Percentiles rank a stretch among this genome's conserved stretches.
These are phyloP conservation scores for Nakazawaea anatomiae DNA, from an alignment of 805 yeast genomes.

Conservation along the genomic window DNA sequence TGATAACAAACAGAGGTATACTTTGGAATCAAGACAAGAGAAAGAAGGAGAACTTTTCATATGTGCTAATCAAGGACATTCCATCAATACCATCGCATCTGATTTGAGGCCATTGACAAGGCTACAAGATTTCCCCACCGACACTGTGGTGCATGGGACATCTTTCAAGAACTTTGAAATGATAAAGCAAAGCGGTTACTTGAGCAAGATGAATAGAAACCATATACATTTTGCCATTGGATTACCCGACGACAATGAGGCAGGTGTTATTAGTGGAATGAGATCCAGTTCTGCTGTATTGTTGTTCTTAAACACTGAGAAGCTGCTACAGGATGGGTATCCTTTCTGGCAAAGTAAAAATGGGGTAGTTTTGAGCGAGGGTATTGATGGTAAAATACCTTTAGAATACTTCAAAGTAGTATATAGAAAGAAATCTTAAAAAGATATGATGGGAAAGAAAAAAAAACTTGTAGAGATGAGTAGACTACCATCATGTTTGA, in stretches of 20 bases:
- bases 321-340: conserved; percentile 34
- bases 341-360: conserved; percentile 63
- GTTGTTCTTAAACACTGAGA: conserved; percentile 55
- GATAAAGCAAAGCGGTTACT: conserved; percentile 49
- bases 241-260: conserved; percentile 29
- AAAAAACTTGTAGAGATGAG: conserved; percentile 7
- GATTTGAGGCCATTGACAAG: conserved; percentile 32
- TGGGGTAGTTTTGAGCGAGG: conserved; percentile 66
- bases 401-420: conserved; percentile 31
- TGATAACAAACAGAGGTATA: conserved; percentile 71
- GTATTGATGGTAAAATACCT: conserved; percentile 50
- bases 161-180: conserved; percentile 35
- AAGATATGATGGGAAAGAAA: conserved; percentile 15
- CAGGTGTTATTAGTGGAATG: conserved; percentile 65
- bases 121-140: conserved; percentile 37
- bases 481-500: not conserved
- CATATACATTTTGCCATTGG: conserved; percentile 84
- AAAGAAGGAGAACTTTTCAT: conserved; percentile 30
- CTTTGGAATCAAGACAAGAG: conserved; percentile 28
- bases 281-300: conserved; percentile 50
- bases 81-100: conserved; percentile 43
- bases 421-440: conserved; percentile 20
- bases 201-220: conserved; percentile 66
- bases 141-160: conserved; percentile 76
- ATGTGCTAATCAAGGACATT: conserved; percentile 96